These are phyloP conservation scores for Pleomassaria siparia DNA, from an alignment of 2,329 filamentous ascomycete genomes.

Conservation along the genomic window DNA sequence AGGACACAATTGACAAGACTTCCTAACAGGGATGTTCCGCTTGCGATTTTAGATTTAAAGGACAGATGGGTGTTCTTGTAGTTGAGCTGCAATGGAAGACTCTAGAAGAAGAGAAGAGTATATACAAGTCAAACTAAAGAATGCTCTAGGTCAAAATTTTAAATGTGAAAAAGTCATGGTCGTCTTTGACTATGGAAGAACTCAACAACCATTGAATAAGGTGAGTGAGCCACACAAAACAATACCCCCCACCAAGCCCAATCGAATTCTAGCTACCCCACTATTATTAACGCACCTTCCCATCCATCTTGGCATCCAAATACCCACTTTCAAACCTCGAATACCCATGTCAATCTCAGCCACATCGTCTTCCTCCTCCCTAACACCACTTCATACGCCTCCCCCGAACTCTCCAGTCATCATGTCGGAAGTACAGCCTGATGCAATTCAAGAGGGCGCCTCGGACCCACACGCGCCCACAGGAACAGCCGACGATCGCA, in stretches of 20 bases:
- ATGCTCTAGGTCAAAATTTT: neutral
- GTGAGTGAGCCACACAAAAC: neutral
- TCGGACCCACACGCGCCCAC: slow-evolving; percentile 48
- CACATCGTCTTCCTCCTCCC: neutral
- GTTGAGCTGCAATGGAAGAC: neutral
- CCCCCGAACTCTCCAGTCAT: slow-evolving; percentile 8
- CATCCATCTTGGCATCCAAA: neutral
- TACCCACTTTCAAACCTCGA: neutral
- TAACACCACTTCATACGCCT: slow-evolving; percentile 7
- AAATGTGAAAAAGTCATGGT: neutral
- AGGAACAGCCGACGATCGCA: slow-evolving; percentile 72
- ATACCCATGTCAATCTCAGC: neutral
- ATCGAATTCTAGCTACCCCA: neutral
- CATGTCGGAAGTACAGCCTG: slow-evolving; percentile 65
- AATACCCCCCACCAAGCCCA: neutral
- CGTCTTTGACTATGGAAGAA: neutral
- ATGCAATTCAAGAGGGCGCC: slow-evolving; percentile 61
- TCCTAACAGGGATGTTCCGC: neutral
- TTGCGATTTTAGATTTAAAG: neutral
- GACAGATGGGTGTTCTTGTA: neutral
- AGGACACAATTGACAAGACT: neutral
- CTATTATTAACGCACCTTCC: neutral
- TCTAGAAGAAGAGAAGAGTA: neutral
- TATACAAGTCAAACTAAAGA: neutral
- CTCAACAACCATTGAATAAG: neutral